Evolutionary conservation across 371 early-diverging fungal genomes (phyloP).

Genomic region (Sporodiniella umbellata): DNA sequence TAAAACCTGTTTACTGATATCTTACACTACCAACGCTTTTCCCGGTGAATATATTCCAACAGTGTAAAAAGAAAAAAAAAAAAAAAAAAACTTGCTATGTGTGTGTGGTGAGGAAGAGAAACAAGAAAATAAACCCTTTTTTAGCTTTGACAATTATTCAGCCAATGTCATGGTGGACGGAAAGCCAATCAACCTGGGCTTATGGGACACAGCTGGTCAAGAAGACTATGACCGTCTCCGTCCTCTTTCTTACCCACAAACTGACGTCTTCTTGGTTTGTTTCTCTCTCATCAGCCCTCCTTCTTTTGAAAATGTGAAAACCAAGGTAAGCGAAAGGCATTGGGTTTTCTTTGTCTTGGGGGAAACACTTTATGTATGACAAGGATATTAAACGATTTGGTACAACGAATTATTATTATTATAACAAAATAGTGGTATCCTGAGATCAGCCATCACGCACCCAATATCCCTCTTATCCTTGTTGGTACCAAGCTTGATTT

Average conservation of each 20-base stretch:
- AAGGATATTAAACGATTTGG: too few relatives aligned
- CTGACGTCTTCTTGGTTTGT: constrained; percentile 90
- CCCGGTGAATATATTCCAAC: constrained; percentile 98
- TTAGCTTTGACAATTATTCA: constrained; percentile 95
- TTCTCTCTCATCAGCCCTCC: constrained; percentile 88
- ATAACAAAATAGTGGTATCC: constrained; percentile 78
- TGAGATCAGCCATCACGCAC: constrained; percentile 94
- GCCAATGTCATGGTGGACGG: constrained; percentile 95
- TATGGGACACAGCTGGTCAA: constrained; percentile 99
- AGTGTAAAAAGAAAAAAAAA: constrained; percentile 73
- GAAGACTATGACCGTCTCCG: constrained; percentile 97
- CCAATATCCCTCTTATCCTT: constrained; percentile 92
- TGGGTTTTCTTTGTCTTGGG: too few relatives aligned
- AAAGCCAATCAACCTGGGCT: constrained; percentile 89
- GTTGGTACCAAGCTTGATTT: constrained; percentile 99
- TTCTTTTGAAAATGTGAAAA: constrained; percentile 88
- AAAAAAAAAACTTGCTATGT: too few relatives aligned
- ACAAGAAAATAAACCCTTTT: too few relatives aligned
- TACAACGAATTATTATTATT: background rate
- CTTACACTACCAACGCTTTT: constrained; percentile 96
- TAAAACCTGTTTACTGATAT: constrained; percentile 94
- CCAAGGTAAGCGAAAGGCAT: constrained; percentile 77
- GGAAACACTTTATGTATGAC: too few relatives aligned
- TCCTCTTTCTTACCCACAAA: constrained; percentile 92
- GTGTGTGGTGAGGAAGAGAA: too few relatives aligned